Evolutionary conservation across 2,329 filamentous ascomycete species (phyloP), one percentile per base, ranked within the genome.

Genomic region (Cladophialophora carrionii): DNA sequence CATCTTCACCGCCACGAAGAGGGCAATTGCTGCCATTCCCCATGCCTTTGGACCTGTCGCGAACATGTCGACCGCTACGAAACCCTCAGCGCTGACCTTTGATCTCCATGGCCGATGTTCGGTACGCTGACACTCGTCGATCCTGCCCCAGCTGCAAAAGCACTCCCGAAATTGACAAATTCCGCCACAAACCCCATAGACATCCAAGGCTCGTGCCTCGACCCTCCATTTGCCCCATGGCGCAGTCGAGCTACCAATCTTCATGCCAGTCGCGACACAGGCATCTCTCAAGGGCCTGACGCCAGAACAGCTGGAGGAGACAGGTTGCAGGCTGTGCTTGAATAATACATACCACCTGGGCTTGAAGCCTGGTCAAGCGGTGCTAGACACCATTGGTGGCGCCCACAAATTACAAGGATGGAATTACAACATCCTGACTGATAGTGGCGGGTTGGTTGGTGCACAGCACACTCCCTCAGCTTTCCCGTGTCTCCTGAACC

Each of bases 271-370:
- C 51, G 95, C 95, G 32, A 99, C 95, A 0, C 95, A 99, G 78
- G 95, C 91, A 0, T 96, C 94, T 0, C 83, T 99, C 46, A 99
- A 99, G 76, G 95, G 95, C 51, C 80, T 99, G 62, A 98, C 95
- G 0, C 92, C 94, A 1, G 89, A 94, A 70, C 95, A 99, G 75
- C 83, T 99, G 2, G 93, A 95, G 73, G 88, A 91, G 61, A 96
- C 93, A 0, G 88, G 91, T 51, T 99, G 96, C 74, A 87, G 90
- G 64, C 81, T 99, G 49, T 99, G 95, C 77, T 81, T 99, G 70
- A 99, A 99, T 80, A 99, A 99, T 79, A 99, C 95, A 12, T 99
- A 99, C 75, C 95, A 99, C 76, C 82, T 99, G 66, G 95, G 95
- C 9, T 81, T 99, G 62, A 98, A 96, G 78, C 95, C 95, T 0